Evolutionary conservation across 345 rosid genomes (phyloP), one percentile per base, ranked within the genome.

Genomic region (Citrus hindsii): DNA sequence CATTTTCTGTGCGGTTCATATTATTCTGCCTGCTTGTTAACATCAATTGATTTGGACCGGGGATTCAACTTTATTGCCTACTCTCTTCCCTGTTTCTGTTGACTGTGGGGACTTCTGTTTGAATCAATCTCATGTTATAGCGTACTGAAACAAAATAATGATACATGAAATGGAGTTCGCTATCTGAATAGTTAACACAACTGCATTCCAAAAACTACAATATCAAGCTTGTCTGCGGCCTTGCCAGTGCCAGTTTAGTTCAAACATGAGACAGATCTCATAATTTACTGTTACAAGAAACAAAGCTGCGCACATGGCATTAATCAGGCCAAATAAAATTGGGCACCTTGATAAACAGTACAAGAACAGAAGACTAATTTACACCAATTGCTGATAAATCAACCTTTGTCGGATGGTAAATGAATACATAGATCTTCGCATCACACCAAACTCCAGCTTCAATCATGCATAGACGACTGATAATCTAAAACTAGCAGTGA

Each of bases 401-500:
- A 68, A 28, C 35, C 32, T 67, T 53, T 19, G 2, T 21, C 22
- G 0, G 46, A 24, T 14, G 10, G 32, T 22, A n/a, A 5, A 18
- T 22, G 27, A 5, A 32, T 30, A 27, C n/a, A 18, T 3, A 21
- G 6, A 66, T 5, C 25, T 24, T 28, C 30, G 5, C 25, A 8
- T 8, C 56, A 7, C 53, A 25, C 51, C 24, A 33, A 60, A 67
- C 76, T 71, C 61, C 28, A 27, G 71, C 33, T 24, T 79, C 77
- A 81, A 61, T 83, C 83, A 14, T 51, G 76, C 4, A 55, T 61
- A 6, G 22, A 33, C 6, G 33, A 28, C 4, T 72, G 22, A 75
- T 32, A 56, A 53, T 78, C 77, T 0, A 46, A 32, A 13, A 82
- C 59, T 37, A 83, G 81, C n/a, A 33, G 65, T 8, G 37, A 58